These are phyloP conservation scores for Elsinoe fawcettii DNA, from an alignment of 2,329 filamentous ascomycete genomes.

Conservation along the genomic window DNA sequence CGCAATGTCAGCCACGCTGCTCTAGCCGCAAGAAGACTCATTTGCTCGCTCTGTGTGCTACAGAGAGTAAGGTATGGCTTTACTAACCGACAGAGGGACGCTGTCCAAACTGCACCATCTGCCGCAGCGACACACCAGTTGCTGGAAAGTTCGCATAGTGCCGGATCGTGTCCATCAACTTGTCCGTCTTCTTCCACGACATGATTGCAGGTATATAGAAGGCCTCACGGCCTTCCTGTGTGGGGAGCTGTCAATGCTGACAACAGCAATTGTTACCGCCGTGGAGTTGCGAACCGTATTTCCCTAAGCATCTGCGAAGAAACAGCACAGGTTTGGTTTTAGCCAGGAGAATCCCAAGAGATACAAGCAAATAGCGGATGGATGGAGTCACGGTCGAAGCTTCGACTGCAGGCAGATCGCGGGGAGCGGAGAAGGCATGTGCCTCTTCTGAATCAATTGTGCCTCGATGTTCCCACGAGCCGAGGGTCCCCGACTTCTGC, in stretches of 20 bases:
- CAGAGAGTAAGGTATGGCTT: background rate
- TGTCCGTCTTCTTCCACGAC: conserved; percentile 88
- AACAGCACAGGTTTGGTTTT: background rate
- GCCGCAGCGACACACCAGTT: conserved; percentile 88
- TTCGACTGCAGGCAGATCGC: conserved; percentile 9
- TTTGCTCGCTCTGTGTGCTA: background rate
- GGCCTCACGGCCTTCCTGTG: conserved; percentile 19
- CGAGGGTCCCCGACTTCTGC: conserved; percentile 11
- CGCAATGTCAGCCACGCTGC: background rate
- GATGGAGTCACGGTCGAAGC: conserved; percentile 13
- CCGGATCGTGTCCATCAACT: conserved; percentile 92
- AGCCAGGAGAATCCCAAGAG: background rate
- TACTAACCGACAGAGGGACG: conserved; percentile 63
- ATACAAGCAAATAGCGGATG: background rate
- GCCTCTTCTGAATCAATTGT: background rate
- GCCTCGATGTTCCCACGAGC: background rate
- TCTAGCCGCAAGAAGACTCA: background rate
- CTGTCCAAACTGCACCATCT: conserved; percentile 99
- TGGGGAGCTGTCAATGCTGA: conserved; percentile 1
- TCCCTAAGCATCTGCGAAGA: background rate
- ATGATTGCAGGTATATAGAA: conserved; percentile 41
- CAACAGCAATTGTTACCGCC: conserved; percentile 1
- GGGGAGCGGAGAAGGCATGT: conserved; percentile 3
- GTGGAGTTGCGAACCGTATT: background rate
- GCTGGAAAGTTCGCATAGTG: conserved; percentile 96